Evolutionary conservation across 2,329 filamentous ascomycete species (phyloP), one percentile per base, ranked within the genome.

Genomic region (Thielaviopsis musarum): DNA sequence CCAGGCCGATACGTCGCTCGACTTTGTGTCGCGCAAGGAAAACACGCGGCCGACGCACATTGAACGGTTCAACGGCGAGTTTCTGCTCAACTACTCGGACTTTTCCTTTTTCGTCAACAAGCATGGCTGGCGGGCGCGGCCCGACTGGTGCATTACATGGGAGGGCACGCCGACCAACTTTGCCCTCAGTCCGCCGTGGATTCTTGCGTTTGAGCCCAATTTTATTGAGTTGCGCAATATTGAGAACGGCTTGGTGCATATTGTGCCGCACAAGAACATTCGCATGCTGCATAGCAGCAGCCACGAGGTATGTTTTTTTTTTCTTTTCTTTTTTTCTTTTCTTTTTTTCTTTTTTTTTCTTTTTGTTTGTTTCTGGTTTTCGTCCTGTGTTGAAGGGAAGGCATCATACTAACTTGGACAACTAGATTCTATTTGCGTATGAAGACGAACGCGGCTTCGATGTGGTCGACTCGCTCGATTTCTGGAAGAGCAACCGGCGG

Each of bases 41-140:
- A 89, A 88, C 66, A 88, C 93, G 67, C 90, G 88, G 70, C 91
- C 93, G 2, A 94, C 98, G 64, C 91, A 97, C 68, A 97, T 98
- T 65, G 94, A 98, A 72, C 87, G 93, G 53, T 84, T 97, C 69
- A 94, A 94, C 65, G 91, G 91, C 70, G 93, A 98, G 69, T 98
- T 98, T 77, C 72, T 98, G 65, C 83, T 98, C 64, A 97, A 96
- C 72, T 98, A 98, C 74, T 93, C 89, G 4, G 93, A 98, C 70
- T 98, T 96, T 72, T 95, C 89, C 13, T 98, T 98, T 81, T 98
- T 97, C 68, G 93, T 98, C 69, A 97, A 98, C 72, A 83, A 93
- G 67, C 97, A 98, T 70, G 93, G 93, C 45, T 98, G 93, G 93
- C 84, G 93, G 63, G 91, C 91, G 58, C 81, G 91, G 67, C 90